Evolutionary conservation across 2,329 filamentous ascomycete species (phyloP), one percentile per base, ranked within the genome.

Genomic region (Venturia asperata): DNA sequence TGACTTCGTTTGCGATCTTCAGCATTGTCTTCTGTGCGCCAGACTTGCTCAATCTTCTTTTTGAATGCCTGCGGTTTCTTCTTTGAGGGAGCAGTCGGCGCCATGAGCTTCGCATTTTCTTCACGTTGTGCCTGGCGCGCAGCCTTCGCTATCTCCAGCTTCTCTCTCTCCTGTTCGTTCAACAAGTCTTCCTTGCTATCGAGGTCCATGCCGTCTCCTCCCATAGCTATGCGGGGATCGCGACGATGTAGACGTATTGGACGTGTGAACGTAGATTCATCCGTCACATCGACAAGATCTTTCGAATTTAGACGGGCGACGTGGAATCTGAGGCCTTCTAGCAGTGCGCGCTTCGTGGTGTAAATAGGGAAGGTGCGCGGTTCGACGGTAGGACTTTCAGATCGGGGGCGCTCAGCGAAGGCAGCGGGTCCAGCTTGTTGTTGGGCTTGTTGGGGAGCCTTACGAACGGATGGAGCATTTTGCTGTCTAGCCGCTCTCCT

Each of bases 191-290:
- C 88, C 65, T 85, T 82, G 80, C 68, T 86, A 80, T 65, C 87
- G 84, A 39, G 87, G 70, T 78, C 77, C 63, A 75, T 72, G 41
- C 72, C 72, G 21, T 75, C 71, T 71, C 58, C 70, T 69, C 64
- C 77, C 69, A 68, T 83, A 60, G 82, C 86, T 70, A 86, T 87
- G 70, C 87, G 85, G 21, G 92, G 91, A 73, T 97, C 92, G 65
- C 94, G 89, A 68, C 94, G 87, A 73, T 97, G 92, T 45, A 99
- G 80, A 45, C 91, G 88, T 41, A 97, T 90, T 0, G 94, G 94
- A 37, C 92, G 86, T 21, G 90, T 88, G 73, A 97, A 99, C 63
- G 95, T 87, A 6, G 87, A 81, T 69, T 93, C 87, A 72, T 97
- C 87, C 67, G 91, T 81, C 41, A 86, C 83, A 70, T 89, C 88